A percentile compares a stretch with the other conserved stretches of the same genome.
Evolutionary conservation across 2,329 filamentous ascomycete species (phyloP).

Genomic region (Penicillium sp.): DNA sequence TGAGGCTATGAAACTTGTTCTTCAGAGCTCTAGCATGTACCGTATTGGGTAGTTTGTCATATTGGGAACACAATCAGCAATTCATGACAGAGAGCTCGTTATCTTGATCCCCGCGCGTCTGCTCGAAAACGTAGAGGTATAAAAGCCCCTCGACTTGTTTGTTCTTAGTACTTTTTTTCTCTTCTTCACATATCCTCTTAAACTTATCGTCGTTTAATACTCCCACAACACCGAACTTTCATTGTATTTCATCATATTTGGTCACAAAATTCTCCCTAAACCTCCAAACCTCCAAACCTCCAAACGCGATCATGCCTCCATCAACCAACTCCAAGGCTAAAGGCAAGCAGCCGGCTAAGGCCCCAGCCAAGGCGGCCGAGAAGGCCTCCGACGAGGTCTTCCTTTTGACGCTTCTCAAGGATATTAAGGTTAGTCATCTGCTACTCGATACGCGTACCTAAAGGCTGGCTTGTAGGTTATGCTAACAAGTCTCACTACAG

Average conservation of each 20-base stretch:
- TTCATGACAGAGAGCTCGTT: too few species aligned
- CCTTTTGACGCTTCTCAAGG: accelerated
- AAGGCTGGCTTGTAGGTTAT: not conserved
- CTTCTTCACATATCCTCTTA: not conserved
- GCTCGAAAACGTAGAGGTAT: not conserved
- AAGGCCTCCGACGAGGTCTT: not conserved
- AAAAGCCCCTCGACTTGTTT: not conserved
- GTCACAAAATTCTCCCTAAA: too few species aligned
- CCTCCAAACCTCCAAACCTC: too few species aligned
- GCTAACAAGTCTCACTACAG: not conserved
- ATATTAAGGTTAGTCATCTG: not conserved
- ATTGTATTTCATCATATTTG: too few species aligned
- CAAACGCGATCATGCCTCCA: not conserved
- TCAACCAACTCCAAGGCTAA: not conserved
- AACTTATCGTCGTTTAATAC: not conserved
- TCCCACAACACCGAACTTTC: too few species aligned
- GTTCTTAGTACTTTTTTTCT: not conserved
- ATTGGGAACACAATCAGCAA: not conserved
- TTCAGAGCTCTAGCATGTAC: not conserved
- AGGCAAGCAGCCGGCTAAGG: not conserved
- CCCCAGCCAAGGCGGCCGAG: not conserved
- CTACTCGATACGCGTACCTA: too few species aligned
- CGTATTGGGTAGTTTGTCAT: not conserved
- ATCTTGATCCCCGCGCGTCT: not conserved
- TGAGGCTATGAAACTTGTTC: too few species aligned